Evolutionary conservation across 2,329 filamentous ascomycete species (phyloP).

Genomic region (Allantophomopsis lycopodina): DNA sequence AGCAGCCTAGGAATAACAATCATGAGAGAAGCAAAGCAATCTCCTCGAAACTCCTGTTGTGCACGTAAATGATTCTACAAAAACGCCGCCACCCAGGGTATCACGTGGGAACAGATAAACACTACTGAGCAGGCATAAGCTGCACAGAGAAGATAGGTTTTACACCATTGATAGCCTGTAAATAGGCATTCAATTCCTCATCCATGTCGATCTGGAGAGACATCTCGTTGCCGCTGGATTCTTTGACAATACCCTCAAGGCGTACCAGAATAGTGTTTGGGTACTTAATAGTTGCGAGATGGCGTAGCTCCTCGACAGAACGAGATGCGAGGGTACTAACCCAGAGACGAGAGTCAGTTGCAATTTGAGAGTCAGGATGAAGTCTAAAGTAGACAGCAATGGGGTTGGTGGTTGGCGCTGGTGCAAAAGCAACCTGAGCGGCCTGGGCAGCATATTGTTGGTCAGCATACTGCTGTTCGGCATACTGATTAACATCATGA

Average conservation of each 20-base stretch:
- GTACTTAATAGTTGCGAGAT: slow-evolving; percentile 45
- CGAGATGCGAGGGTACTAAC: slow-evolving; percentile 42
- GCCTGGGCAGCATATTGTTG: slow-evolving; percentile 22
- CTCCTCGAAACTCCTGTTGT: too few species aligned
- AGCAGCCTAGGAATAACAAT: too few species aligned
- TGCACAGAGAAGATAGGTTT: slow-evolving; percentile 19
- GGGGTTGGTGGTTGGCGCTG: slow-evolving; percentile 13
- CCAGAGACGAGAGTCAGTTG: slow-evolving; percentile 42
- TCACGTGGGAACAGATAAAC: too few species aligned
- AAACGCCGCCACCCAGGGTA: too few species aligned
- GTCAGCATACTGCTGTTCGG: slow-evolving; percentile 15
- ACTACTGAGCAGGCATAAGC: slow-evolving; percentile 7
- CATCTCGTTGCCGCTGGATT: slow-evolving; percentile 39
- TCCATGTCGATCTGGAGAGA: slow-evolving; percentile 54
- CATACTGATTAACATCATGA: slow-evolving; percentile 19
- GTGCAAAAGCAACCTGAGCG: slow-evolving; percentile 22
- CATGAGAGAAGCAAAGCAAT: too few species aligned
- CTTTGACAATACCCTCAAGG: slow-evolving; percentile 53
- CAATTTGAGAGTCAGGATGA: slow-evolving; percentile 45
- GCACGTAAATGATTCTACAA: too few species aligned
- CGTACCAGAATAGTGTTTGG: slow-evolving; percentile 42
- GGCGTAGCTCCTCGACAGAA: slow-evolving; percentile 48
- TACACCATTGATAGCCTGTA: slow-evolving; percentile 34
- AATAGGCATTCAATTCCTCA: slow-evolving; percentile 57
- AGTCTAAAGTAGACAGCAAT: slow-evolving; percentile 58